Evolutionary conservation across 768 basidiomycete genomes (phyloP).

Genomic region (Cytidiella melzeri): DNA sequence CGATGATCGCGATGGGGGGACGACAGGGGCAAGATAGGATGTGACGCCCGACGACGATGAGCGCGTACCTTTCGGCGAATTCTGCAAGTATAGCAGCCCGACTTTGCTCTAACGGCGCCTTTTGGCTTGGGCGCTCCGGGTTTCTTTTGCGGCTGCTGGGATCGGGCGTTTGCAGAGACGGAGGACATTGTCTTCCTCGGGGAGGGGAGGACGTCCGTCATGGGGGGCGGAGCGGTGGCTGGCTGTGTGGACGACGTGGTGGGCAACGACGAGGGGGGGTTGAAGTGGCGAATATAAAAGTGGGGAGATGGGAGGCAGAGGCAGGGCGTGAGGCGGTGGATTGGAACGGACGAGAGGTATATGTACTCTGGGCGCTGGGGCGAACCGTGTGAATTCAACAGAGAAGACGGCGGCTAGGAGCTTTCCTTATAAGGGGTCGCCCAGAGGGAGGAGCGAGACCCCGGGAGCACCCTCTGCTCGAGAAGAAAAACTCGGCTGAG

Average conservation of each 20-base stretch:
- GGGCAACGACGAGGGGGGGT: constrained; percentile 9
- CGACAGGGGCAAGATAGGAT: constrained; percentile 10
- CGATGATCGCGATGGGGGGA: constrained; percentile 9
- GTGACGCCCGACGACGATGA: constrained; percentile 10
- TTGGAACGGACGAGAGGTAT: constrained; percentile 12
- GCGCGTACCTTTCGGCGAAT: constrained; percentile 72
- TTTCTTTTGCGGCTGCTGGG: constrained; percentile 37
- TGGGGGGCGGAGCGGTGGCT: constrained; percentile 14
- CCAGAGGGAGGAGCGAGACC: too few relatives aligned
- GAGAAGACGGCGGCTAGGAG: constrained; percentile 10
- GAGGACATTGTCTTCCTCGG: constrained; percentile 27
- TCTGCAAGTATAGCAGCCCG: constrained; percentile 85
- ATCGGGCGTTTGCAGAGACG: constrained; percentile 23
- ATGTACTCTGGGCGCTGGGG: constrained; percentile 14
- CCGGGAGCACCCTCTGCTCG: not conserved
- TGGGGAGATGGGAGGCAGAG: constrained; percentile 17
- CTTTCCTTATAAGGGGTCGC: constrained; percentile 8
- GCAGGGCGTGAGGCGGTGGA: constrained; percentile 18
- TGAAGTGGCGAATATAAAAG: constrained; percentile 12
- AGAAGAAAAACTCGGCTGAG: not conserved
- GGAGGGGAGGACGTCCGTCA: constrained; percentile 29
- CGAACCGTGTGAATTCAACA: constrained; percentile 17
- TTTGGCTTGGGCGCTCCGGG: constrained; percentile 64
- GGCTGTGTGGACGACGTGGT: constrained; percentile 17
- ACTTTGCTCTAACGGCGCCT: constrained; percentile 80